Evolutionary conservation across 352 stramenopile genomes (phyloP), one percentile per base, ranked within the genome.

Genomic region (Globisporangium canariense): DNA sequence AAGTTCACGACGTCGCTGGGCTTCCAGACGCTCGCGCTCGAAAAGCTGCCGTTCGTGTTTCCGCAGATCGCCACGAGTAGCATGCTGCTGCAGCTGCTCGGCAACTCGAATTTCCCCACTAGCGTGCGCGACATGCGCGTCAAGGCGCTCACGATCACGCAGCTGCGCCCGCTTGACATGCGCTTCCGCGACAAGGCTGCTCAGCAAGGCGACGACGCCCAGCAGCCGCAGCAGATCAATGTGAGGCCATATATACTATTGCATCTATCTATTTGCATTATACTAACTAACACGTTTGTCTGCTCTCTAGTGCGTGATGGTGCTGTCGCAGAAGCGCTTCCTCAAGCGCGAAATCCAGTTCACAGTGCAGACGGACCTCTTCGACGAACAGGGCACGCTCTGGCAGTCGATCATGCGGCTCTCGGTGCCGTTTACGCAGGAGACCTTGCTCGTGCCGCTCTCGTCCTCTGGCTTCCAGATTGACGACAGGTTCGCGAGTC

Each of bases 91-190:
- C 86, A 94, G 62, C 64, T 94, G 43, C 66, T 93, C 22, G 86
- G 83, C 25, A 93, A 94, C 72, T 94, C 86, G 4, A 75, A 94
- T 58, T 94, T 94, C 60, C 86, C 86, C 3, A 61, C 72, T 20
- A 86, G 76, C 41, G 73, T 90, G 38, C 65, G 66, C 10, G 53
- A 74, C 9, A 53, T 91, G 34, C 78, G 74, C 18, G 68, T 87
- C 41, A 93, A 92, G 70, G 77, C 76, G 46, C 61, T 94, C n/a
- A 90, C 77, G 36, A 84, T 94, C 54, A 86, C 81, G 51, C 83
- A 94, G 59, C 60, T 94, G 40, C 73, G 82, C 7, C 74, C 75
- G 5, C 70, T 94, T 22, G 68, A 91, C 57, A 90, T 93, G 84
- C 81, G 81, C 56, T 87, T 87, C 59, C 75, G 58, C 18, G 73